Conservation (phyloP, 768 basidiomycete genomes). For the Pleurotus sapidus region DNA sequence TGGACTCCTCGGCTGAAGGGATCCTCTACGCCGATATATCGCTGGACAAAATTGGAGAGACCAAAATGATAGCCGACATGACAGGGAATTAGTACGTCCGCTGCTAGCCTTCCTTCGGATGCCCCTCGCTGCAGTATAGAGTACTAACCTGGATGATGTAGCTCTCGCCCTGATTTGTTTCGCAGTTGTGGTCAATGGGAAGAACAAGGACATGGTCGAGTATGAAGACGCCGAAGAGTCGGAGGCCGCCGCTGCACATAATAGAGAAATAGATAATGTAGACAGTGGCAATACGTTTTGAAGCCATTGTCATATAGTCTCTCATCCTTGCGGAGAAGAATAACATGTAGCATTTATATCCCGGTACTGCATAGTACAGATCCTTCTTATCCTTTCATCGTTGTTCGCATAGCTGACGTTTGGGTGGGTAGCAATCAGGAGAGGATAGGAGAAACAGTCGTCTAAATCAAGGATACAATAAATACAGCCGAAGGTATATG, state of each 20-base stretch:
- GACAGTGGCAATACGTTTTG: background rate
- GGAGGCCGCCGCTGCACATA: background rate
- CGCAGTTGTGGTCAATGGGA: background rate
- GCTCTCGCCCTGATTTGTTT: background rate
- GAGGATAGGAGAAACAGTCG: too few relatives aligned
- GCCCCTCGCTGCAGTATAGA: background rate
- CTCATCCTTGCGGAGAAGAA: too few relatives aligned
- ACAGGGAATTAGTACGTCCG: constrained; percentile 22
- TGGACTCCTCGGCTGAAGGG: constrained; percentile 19
- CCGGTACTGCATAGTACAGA: too few relatives aligned
- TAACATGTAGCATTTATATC: too few relatives aligned
- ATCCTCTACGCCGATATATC: constrained; percentile 26
- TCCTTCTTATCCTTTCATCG: too few relatives aligned
- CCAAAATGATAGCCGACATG: constrained; percentile 23
- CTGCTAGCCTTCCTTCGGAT: background rate
- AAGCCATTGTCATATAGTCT: background rate
- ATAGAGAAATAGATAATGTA: background rate
- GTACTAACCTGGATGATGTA: background rate
- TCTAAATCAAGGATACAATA: too few relatives aligned
- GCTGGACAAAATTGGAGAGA: constrained; percentile 23
- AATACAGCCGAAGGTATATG: too few relatives aligned
- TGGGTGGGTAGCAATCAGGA: too few relatives aligned
- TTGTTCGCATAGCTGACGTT: too few relatives aligned
- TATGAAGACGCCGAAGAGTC: background rate
- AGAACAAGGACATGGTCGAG: background rate